Evolutionary conservation across 2,329 filamentous ascomycete genomes (phyloP).

Genomic region (Monilinia aucupariae): DNA sequence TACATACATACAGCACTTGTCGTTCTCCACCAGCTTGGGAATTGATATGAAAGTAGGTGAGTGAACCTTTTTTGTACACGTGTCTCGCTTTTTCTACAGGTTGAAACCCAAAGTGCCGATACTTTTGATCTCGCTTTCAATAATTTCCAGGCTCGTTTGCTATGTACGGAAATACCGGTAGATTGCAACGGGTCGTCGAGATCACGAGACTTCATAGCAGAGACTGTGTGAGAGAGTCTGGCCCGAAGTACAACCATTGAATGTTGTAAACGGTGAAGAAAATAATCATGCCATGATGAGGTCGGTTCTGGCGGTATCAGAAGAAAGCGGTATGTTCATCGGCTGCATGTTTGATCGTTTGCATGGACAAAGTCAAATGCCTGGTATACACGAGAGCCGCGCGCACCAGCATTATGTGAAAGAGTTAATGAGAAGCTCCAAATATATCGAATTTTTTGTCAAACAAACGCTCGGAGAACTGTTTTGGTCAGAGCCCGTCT

Average conservation of each 20-base stretch:
- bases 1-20: neutral
- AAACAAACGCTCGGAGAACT: constrained; percentile 43
- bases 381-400: constrained; percentile 38
- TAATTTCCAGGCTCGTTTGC: neutral
- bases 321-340: constrained; percentile 8
- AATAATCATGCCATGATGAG: neutral
- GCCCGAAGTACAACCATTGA: constrained; percentile 2
- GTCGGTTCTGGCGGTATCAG: constrained; percentile 6
- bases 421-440: constrained; percentile 45
- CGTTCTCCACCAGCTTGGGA: constrained; percentile 2
- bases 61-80: constrained; percentile 13
- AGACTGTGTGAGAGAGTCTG: neutral
- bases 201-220: neutral
- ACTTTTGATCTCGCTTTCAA: neutral
- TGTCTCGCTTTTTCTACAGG: constrained; percentile 5
- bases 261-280: constrained; percentile 4
- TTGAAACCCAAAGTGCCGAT: neutral
- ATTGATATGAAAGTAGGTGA: constrained; percentile 9
- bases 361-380: constrained; percentile 37
- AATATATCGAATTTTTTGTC: constrained; percentile 43
- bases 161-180: neutral
- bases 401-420: constrained; percentile 44
- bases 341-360: constrained; percentile 4
- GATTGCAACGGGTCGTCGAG: neutral
- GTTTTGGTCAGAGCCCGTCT: constrained; percentile 1